A percentile compares a stretch with the other conserved stretches of the same genome.
Evolutionary conservation across 768 basidiomycete species (phyloP).

Genomic region (Suillus subalutaceus): DNA sequence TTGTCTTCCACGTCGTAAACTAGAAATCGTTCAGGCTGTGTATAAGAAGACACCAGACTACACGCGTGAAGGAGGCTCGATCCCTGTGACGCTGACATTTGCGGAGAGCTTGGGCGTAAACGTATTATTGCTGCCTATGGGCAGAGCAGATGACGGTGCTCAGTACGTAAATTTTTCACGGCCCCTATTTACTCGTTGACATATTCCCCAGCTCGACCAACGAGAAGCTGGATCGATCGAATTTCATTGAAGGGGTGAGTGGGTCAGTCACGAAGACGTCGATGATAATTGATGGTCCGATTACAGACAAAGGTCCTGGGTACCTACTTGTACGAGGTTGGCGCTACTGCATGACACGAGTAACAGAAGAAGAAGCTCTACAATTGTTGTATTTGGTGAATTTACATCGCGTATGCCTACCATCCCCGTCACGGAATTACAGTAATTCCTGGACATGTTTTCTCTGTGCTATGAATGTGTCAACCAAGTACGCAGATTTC

Average conservation of each 20-base stretch:
- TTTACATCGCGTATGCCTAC: background rate
- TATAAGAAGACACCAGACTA: constrained; percentile 79
- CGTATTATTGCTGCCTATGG: constrained; percentile 90
- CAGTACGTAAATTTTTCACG: constrained; percentile 56
- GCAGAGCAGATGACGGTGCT: constrained; percentile 92
- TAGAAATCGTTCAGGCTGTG: constrained; percentile 34
- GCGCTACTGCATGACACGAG: constrained; percentile 19
- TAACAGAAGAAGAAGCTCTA: background rate
- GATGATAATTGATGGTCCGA: constrained; percentile 2
- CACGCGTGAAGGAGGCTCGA: constrained; percentile 92
- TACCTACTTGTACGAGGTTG: constrained; percentile 35
- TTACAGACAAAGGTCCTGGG: constrained; percentile 37
- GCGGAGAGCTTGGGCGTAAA: constrained; percentile 87
- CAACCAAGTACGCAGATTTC: background rate
- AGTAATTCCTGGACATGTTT: background rate
- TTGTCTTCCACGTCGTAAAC: background rate
- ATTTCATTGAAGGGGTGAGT: constrained; percentile 85
- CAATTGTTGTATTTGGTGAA: background rate
- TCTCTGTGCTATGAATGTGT: background rate
- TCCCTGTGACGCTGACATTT: constrained; percentile 92
- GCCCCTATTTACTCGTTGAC: background rate
- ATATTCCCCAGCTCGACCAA: constrained; percentile 70
- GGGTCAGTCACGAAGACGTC: background rate
- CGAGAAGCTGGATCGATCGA: constrained; percentile 90
- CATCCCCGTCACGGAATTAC: background rate